Evolutionary conservation across 129 eudicot genomes (phyloP), one percentile per base, ranked within the genome.

Genomic region (Rutidosis leptorrhynchoides): DNA sequence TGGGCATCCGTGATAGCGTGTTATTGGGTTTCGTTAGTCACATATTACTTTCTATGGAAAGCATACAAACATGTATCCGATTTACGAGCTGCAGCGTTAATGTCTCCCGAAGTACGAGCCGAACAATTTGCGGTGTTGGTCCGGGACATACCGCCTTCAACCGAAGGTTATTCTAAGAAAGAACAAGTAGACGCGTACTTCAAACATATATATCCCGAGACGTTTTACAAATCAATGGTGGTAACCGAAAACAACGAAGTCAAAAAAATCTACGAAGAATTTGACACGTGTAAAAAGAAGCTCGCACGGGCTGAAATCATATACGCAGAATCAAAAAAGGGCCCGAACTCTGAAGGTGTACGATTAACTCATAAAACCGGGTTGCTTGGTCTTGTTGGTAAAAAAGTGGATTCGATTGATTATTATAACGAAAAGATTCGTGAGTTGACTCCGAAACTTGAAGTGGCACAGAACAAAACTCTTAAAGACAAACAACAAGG

Each of bases 71-170:
- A 82, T 75, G 96, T 86, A 17, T 75, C 92, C 2, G 76, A 79
- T 17, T 55, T 93, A 14, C 72, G 99, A 77, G 95, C 96, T 49
- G 61, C 71, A 45, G 93, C 93, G 0, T 74, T 93, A 5, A 67
- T 42, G 82, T 71, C 95, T 17, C 78, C 87, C 4, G 93, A 84
- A 28, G 82, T 74, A 9, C 86, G 30, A 74, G 63, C 78, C 7
- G 95, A 93, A 66, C 99, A 93, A 70, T 93, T 85, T 77, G 96
- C 96, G 22, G 71, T 93, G 65, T 68, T 93, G 61, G 99, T 93
- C 35, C 77, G 96, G 54, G 99, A 93, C 73, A 81, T 93, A 26
- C 96, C 99, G 27, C 37, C 69, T 33, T 66, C 76, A 7, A 17
- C 87, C 6, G 71, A 71, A 20, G 88, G 82, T 20, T 74, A 71